Evolutionary conservation across 2,329 filamentous ascomycete species (phyloP).

Genomic region (Ceratocystis diversiconidia): DNA sequence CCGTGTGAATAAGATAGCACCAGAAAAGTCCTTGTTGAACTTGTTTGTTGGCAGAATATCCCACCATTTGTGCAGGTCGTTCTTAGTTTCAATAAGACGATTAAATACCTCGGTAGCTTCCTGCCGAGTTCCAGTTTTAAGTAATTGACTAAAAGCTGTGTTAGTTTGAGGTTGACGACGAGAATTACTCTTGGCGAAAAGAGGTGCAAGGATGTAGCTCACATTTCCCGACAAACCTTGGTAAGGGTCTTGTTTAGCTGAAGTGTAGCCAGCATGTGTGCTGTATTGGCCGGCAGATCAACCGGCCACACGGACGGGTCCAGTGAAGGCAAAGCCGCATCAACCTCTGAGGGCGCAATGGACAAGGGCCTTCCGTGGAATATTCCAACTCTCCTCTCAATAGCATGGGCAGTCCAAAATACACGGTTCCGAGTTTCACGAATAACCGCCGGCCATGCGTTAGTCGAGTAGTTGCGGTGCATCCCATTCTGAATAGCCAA

Average conservation of each 20-base stretch:
- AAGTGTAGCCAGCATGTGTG: conserved; percentile 33
- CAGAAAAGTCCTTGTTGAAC: conserved; percentile 25
- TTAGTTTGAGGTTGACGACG: background rate
- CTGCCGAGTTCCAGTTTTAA: conserved; percentile 25
- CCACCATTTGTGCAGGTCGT: conserved; percentile 29
- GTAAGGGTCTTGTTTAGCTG: conserved; percentile 27
- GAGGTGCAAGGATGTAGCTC: conserved; percentile 12
- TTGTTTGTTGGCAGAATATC: conserved; percentile 25
- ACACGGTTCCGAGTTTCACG: conserved; percentile 40
- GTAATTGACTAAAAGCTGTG: conserved; percentile 23
- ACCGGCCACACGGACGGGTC: conserved; percentile 30
- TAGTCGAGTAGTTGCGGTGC: conserved; percentile 38
- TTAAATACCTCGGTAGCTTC: conserved; percentile 25
- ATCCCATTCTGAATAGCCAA: conserved; percentile 47
- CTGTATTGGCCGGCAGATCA: conserved; percentile 30
- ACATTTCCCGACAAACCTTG: conserved; percentile 30
- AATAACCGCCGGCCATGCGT: conserved; percentile 33
- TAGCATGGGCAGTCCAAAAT: conserved; percentile 43
- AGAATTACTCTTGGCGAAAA: background rate
- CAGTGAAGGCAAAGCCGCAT: conserved; percentile 37
- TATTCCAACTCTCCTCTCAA: conserved; percentile 42
- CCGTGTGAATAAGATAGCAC: conserved; percentile 27
- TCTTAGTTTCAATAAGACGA: conserved; percentile 27
- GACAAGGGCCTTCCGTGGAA: conserved; percentile 43
- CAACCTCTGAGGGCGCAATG: conserved; percentile 37